A percentile compares a stretch with the other conserved stretches of the same genome.
Evolutionary conservation across 306 rosid genomes (phyloP).

Genomic region (Amphicarpaea edgeworthii): DNA sequence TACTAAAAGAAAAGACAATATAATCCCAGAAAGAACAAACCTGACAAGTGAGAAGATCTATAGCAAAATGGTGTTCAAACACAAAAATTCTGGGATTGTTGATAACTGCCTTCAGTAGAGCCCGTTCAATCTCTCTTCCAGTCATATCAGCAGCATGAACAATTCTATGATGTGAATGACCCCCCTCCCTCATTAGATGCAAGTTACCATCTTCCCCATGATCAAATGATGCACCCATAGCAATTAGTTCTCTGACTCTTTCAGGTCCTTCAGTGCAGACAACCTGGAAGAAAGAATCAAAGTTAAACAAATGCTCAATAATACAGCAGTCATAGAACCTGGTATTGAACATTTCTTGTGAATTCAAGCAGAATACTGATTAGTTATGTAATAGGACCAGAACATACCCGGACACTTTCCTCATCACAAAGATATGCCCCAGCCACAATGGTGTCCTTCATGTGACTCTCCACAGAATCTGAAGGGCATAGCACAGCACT

Average conservation of each 20-base stretch:
- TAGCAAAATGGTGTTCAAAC: slow-evolving; percentile 90
- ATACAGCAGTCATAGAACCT: slow-evolving; percentile 18
- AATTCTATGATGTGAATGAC: slow-evolving; percentile 89
- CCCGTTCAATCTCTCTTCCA: slow-evolving; percentile 92
- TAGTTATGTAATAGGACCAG: slow-evolving; percentile 19
- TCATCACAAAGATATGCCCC: slow-evolving; percentile 96
- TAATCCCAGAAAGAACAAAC: slow-evolving; percentile 50
- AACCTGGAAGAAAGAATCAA: slow-evolving; percentile 65
- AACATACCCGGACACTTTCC: slow-evolving; percentile 90
- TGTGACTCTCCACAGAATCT: slow-evolving; percentile 96
- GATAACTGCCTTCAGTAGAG: slow-evolving; percentile 69
- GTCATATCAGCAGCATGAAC: slow-evolving; percentile 99
- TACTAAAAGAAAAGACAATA: not conserved
- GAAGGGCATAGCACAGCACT: slow-evolving; percentile 91
- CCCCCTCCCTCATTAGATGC: slow-evolving; percentile 92
- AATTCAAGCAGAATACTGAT: slow-evolving; percentile 8
- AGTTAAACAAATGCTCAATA: slow-evolving; percentile 15
- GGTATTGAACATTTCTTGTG: slow-evolving; percentile 10
- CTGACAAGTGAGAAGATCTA: slow-evolving; percentile 92
- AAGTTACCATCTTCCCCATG: slow-evolving; percentile 92
- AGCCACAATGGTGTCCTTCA: slow-evolving; percentile 92
- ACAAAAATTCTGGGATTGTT: slow-evolving; percentile 80
- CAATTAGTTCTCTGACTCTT: slow-evolving; percentile 87
- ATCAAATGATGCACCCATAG: slow-evolving; percentile 95
- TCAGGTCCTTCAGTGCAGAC: slow-evolving; percentile 99